Base-by-base conservation (phyloP, 2,329 filamentous ascomycete species). In the Xylariaceae sp. region DNA sequence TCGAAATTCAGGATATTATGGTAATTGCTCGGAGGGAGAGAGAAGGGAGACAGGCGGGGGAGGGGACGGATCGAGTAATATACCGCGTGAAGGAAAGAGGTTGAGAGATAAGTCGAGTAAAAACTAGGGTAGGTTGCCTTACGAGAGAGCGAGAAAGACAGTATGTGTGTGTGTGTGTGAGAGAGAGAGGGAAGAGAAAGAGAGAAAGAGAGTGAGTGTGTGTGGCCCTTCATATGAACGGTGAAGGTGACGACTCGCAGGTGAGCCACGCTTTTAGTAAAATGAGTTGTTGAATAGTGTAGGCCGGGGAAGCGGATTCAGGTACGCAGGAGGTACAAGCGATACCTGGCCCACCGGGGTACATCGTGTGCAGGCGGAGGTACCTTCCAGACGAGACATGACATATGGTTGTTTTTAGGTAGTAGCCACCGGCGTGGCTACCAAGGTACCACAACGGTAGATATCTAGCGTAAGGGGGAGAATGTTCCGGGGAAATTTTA, bases 401-500 rank as follows among this genome's bases (percentile, higher is more conserved):
- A 23, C 30, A 8, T n/a, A n/a, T 45, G 44, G 45, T 48, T 45
- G 18, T 48, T 15, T 48, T 48, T 48, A 18, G 45, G 6, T 18
- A 17, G 45, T 48, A 48, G n/a, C 45, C 45, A 48, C 11, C 23
- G 23, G 49, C 11, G 34, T 35, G 23, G 23, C 7, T 8, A 51
- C 23, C 49, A 35, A 35, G 42, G 42, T 45, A 45, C 42, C 49
- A 23, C 10, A 7, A n/a, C 49, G 48, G 48, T 50, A 34, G 48
- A 34, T 35, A 15, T 51, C 49, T 51, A 34, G 49, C 30, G 23
- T 50, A 69, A 70, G 66, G 67, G 66, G 66, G 68, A 64, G 63
- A 65, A 68, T 69, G 69, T 69, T 68, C 67, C 65, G 66, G 68
- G 70, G 67, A 71, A 71, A 70, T 64, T 60, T 70, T 67, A 30